Conservation (phyloP, 208 protist genomes). For the Balamuthia mandrillaris region DNA sequence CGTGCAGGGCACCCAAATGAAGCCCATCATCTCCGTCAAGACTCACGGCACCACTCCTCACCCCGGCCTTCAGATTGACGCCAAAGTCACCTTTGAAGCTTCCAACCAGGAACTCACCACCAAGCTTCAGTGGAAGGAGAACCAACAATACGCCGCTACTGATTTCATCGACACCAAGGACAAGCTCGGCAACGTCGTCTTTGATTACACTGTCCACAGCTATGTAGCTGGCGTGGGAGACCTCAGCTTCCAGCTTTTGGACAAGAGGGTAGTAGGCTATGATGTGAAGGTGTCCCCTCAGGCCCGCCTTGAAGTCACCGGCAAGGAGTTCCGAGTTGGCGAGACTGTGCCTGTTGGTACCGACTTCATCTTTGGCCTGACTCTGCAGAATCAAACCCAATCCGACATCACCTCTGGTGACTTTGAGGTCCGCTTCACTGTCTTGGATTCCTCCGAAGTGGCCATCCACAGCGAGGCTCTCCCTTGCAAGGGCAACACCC, state of each 20-base stretch:
- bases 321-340: neutral
- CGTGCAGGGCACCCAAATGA: slow-evolving; percentile 34
- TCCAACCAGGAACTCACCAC: neutral
- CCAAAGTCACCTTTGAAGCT: neutral
- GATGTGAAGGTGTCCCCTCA: neutral
- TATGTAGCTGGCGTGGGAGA: slow-evolving; percentile 19
- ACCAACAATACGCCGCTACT: neutral
- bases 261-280: slow-evolving; percentile 11
- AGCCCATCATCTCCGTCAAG: slow-evolving; percentile 1
- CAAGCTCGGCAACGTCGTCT: neutral
- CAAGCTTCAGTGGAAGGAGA: slow-evolving; percentile 31
- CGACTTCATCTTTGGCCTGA: neutral
- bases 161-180: slow-evolving; percentile 25
- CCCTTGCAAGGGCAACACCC: neutral
- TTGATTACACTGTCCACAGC: slow-evolving; percentile 2
- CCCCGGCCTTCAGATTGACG: slow-evolving; percentile 13
- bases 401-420: neutral
- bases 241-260: neutral
- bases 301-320: neutral
- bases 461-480: neutral
- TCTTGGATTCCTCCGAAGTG: slow-evolving; percentile 5
- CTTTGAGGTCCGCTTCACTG: slow-evolving; percentile 15
- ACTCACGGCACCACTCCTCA: neutral
- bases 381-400: neutral
- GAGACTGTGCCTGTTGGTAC: slow-evolving; percentile 28